Evolutionary conservation across 805 yeast genomes (phyloP), one percentile per base, ranked within the genome.

Genomic region (Ogataea salicorniae): DNA sequence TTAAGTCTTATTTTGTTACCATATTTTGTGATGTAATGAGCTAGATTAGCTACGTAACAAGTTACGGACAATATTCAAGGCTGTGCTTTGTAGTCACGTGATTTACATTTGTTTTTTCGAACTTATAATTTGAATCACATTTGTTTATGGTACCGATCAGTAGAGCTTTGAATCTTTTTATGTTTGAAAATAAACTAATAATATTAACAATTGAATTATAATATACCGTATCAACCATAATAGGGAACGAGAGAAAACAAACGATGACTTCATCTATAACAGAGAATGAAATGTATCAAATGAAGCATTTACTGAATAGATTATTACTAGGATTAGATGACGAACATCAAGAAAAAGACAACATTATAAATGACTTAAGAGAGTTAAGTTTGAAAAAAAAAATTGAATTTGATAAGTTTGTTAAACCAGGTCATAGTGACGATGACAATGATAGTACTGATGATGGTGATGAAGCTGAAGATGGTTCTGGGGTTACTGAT

Each of bases 301-400:
- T 59, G 2, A 59, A 54, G 37, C 50, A 47, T 8, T 41, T 65
- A n/a, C 43, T 64, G 17, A 59, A 63, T 41, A 45, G 62, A 18
- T 47, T 65, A n/a, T 44, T 64, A 9, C 56, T 61, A 9, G 61
- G 59, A 11, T 39, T 66, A 17, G 60, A 58, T 31, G 70, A 63
- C 37, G 65, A 65, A 42, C 54, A 61, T 34, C 46, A 42, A 7
- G 62, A 58, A 29, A 53, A 54, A 13, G 63, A 57, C 7, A 26
- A 20, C 2, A 45, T 62, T 8, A 37, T 46, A 5, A 45, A 38
- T 8, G 50, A 49, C n/a, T 35, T 60, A 20, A 48, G 50, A 37
- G 52, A 52, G 3, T 45, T 57, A 8, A 35, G 58, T 18, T 18
- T 9, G 8, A 50, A 46, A n/a, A 36, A 39, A 14, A 34, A 40